phyloP scores from a whole-genome alignment of 2,329 filamentous ascomycete species.

The Rhinocladiella similis region DNA sequence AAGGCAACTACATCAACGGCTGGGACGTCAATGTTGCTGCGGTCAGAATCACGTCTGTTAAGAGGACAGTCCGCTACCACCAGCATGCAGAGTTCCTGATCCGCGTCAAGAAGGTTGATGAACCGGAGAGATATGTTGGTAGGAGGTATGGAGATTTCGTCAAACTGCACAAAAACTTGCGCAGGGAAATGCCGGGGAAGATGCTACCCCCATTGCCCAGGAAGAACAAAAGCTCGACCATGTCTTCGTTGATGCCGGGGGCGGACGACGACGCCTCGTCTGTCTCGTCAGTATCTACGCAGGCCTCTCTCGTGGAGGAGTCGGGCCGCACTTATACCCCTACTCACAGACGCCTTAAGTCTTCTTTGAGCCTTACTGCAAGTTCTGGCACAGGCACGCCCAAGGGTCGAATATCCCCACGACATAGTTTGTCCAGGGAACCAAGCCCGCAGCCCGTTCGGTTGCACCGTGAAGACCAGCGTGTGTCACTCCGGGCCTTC shows the following conservation, averaged over 20 bases:
- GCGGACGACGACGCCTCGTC: constrained; percentile 78
- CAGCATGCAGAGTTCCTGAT: constrained; percentile 93
- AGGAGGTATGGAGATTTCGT: constrained; percentile 87
- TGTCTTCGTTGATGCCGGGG: constrained; percentile 56
- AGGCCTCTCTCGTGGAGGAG: constrained; percentile 47
- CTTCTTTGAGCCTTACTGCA: constrained; percentile 18
- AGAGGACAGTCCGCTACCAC: constrained; percentile 84
- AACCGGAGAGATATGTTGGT: constrained; percentile 75
- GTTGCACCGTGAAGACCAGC: constrained; percentile 83
- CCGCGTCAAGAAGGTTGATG: constrained; percentile 75
- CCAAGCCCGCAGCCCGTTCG: constrained; percentile 50
- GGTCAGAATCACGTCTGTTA: constrained; percentile 76
- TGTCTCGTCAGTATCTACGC: constrained; percentile 75
- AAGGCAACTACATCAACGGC: constrained; percentile 88
- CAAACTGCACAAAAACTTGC: constrained; percentile 74
- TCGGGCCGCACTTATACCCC: constrained; percentile 31
- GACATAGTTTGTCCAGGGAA: constrained; percentile 18
- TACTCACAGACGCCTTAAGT: constrained; percentile 23
- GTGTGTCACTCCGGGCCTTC: constrained; percentile 87
- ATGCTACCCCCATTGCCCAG: constrained; percentile 81
- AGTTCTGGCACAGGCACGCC: constrained; percentile 11
- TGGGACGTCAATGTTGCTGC: constrained; percentile 97
- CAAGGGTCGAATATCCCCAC: constrained; percentile 24
- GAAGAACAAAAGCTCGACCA: constrained; percentile 83
- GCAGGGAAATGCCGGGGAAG: constrained; percentile 85